Evolutionary conservation across 148 eudicot species (phyloP), one percentile per base, ranked within the genome.

Genomic region (Selenicereus undatus): DNA sequence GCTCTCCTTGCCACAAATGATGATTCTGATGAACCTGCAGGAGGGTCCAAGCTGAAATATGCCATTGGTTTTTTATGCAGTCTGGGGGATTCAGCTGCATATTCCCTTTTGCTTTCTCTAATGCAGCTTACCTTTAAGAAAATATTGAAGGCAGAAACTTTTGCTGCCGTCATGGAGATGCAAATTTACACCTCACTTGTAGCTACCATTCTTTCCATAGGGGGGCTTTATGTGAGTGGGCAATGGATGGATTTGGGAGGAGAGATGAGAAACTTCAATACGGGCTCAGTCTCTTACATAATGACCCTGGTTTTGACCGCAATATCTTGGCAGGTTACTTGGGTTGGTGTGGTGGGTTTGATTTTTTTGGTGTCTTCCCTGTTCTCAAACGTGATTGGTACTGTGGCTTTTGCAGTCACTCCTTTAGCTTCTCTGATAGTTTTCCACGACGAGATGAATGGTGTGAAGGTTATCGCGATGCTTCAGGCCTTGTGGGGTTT

Each of bases 401-500:
- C 82, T n/a, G 85, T 79, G 73, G 84, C 88, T 65, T 35, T 86
- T 32, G 78, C 83, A 12, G 70, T 72, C 54, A 75, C 73, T 12
- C 90, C 88, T 21, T 20, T 88, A 11, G 88, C 85, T 43, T 78
- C 88, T 45, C 39, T 80, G 69, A 30, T 86, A 0, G 84, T 78
- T 64, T 88, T 89, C 83, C 84, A 84, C 51, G 90, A 89, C 45
- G 51, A 74, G 21, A 80, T 87, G 86, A 83, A 75, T 60, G 90
- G 87, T 1, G 85, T 82, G 51, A 87, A 87, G 84, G 78, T 78
- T 68, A 70, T 89, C 11, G 86, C 88, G 3, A 81, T 86, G 88
- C 54, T 85, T 54, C 83, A 76, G 82, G 81, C 86, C 1, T 7
- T 87, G 0, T 89, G 90, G 91, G 90, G 89, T 22, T 83, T 81